These are phyloP conservation scores for Lepidium africanum DNA, from an alignment of 345 rosid species.

Conservation along the genomic window DNA sequence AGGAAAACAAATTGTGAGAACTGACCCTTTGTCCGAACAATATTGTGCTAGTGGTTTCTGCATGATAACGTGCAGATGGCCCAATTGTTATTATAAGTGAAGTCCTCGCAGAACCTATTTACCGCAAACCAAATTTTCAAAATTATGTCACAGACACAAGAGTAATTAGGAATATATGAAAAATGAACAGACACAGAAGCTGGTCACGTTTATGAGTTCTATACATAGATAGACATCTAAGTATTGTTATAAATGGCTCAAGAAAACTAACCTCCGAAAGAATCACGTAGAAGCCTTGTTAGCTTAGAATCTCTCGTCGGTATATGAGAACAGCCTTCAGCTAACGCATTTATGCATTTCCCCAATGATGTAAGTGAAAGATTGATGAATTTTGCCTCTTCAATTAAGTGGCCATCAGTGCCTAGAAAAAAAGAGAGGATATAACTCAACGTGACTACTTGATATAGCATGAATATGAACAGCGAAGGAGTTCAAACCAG, in stretches of 20 bases:
- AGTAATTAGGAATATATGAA: neutral
- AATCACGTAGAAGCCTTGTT: constrained; percentile 93
- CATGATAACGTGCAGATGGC: constrained; percentile 70
- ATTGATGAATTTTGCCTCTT: constrained; percentile 93
- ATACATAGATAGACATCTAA: neutral
- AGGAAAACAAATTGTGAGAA: neutral
- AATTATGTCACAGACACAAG: neutral
- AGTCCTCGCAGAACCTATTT: constrained; percentile 83
- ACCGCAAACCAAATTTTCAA: neutral
- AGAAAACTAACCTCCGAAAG: constrained; percentile 70
- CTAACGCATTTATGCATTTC: constrained; percentile 93
- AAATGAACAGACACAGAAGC: neutral
- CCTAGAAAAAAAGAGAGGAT: constrained; percentile 41
- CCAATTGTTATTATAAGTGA: constrained; percentile 86
- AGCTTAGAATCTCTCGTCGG: constrained; percentile 93
- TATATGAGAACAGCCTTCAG: constrained; percentile 87
- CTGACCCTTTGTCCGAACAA: constrained; percentile 96
- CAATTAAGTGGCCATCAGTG: constrained; percentile 78
- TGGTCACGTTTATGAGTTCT: neutral
- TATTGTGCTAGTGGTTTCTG: constrained; percentile 88
- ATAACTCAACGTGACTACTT: neutral
- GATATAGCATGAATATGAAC: neutral
- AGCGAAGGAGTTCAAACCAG: constrained; percentile 42
- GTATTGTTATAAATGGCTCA: neutral
- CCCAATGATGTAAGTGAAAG: constrained; percentile 91